Base-by-base conservation (phyloP, 1,139 yeast genomes). In the Blastobotrys persicus region DNA sequence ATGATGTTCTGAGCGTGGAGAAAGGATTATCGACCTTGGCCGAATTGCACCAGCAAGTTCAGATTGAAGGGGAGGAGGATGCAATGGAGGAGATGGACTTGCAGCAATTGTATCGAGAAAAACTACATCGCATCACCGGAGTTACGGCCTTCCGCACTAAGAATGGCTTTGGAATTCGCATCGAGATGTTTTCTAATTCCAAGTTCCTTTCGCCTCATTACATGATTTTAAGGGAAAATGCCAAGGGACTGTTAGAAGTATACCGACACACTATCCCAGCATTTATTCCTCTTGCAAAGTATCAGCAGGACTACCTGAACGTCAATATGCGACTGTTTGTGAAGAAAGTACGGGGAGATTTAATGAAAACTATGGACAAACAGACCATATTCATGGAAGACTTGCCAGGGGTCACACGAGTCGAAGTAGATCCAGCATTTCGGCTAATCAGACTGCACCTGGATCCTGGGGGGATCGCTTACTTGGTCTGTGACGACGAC, bases 241-340 rank as follows among this genome's bases (percentile, higher is more conserved):
- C 26, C 32, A 49, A 50, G 45, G 51, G 51, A 13, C 49, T 47
- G 13, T 46, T 57, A 14, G 47, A 41, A 14, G 47, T 61, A 26
- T 56, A 50, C 42, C 55, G 55, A 14, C 63, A 59, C 38, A 61
- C 63, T 0, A 45, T 61, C 17, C 65, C 65, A 1, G 48, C 53
- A 7, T 57, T 40, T 32, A 54, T 61, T 9, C 59, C 61, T 2
- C 33, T 61, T 12, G 38, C 45, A n/a, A 44, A 43, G 6, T 50
- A 56, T 17, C 59, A 54, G 4, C 18, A 42, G 26, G 47, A 47
- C 39, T 51, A 54, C 19, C 52, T 59, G 41, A 49, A 49, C 38
- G 31, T 48, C 3, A 50, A 55, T 38, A 20, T 58, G 31, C 40
- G 42, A 23, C 42, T 47, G 40, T 58, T 59, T 45, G 58, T 50